Conservation (phyloP, 2,329 filamentous ascomycete species). For the Tolypocladium paradoxum region DNA sequence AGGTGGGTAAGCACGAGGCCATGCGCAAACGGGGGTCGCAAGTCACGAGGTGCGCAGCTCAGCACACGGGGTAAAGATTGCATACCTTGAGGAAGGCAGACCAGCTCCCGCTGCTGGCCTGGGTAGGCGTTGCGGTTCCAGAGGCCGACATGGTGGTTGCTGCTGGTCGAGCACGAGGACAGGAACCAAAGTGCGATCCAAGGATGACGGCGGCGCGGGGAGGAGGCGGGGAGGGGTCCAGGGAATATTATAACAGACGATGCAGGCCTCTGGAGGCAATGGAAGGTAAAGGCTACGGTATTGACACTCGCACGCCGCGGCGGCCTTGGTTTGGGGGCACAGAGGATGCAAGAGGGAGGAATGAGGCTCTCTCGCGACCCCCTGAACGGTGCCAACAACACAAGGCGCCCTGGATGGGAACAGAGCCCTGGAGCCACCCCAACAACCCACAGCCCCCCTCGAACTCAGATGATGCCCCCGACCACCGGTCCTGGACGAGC, state of each 20-base stretch:
- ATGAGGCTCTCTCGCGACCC: neutral
- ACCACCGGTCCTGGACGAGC: neutral
- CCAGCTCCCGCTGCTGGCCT: constrained; percentile 37
- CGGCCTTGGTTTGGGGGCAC: neutral
- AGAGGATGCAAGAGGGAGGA: neutral
- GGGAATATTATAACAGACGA: neutral
- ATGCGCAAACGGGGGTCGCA: neutral
- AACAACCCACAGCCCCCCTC: neutral
- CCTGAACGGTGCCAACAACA: neutral
- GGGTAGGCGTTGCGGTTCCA: constrained; percentile 17
- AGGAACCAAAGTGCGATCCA: neutral
- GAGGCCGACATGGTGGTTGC: constrained; percentile 18
- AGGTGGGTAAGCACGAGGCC: neutral
- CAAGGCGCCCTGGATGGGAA: neutral
- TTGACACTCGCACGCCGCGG: neutral
- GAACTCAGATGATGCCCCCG: neutral
- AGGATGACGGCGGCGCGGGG: neutral
- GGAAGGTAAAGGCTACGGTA: neutral
- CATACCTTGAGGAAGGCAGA: constrained; percentile 40
- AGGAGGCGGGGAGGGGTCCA: neutral
- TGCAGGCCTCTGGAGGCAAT: neutral
- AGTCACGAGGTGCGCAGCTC: neutral
- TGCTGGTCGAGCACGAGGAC: neutral
- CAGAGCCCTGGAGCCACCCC: neutral
- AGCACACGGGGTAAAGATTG: neutral